Conservation (phyloP, 2,329 filamentous ascomycete species). For the Thelonectria olida region DNA sequence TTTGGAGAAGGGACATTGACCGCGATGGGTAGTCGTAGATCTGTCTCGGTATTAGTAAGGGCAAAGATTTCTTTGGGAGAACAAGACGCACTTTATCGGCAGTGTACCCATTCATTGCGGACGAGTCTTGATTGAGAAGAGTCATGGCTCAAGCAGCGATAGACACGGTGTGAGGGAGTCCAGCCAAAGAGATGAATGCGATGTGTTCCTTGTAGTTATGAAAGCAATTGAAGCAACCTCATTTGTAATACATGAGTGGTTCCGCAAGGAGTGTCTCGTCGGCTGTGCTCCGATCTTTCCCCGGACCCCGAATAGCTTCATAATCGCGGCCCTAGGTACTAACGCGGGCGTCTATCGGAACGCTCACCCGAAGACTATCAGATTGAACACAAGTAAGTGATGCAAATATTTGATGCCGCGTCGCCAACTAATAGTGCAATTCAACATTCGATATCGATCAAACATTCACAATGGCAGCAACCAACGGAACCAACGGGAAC, state of each 20-base stretch:
- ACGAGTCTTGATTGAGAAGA: no score
- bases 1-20: slow-evolving; percentile 4
- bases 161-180: no score
- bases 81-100: not conserved
- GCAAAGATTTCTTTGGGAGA: not conserved
- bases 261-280: not conserved
- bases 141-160: no score
- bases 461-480: not conserved
- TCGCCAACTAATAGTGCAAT: not conserved
- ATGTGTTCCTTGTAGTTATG: not conserved
- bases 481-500: not conserved
- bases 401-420: not conserved
- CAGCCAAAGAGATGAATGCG: not conserved
- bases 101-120: not conserved
- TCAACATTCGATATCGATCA: not conserved
- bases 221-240: not conserved
- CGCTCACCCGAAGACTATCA: not conserved
- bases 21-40: slow-evolving; percentile 10
- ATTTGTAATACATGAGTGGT: not conserved
- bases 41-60: not conserved
- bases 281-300: not conserved
- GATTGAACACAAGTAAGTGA: not conserved
- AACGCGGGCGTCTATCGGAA: not conserved
- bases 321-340: no score
- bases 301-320: not conserved